A percentile compares a stretch with the other conserved stretches of the same genome.
phyloP scores from a whole-genome alignment of 495 filamentous ascomycete species.

The Talaromyces proteolyticus region DNA sequence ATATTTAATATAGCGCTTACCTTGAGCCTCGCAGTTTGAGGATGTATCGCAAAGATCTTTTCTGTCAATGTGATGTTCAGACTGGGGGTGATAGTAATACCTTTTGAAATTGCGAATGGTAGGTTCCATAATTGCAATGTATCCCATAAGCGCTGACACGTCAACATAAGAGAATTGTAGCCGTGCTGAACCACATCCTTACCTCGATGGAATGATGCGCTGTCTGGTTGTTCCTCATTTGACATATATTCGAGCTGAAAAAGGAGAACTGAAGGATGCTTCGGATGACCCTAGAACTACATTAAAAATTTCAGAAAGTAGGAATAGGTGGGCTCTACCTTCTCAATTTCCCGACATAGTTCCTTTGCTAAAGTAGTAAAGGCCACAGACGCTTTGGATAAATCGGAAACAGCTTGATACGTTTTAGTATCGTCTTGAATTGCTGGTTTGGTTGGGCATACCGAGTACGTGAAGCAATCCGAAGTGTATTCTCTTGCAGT shows the following conservation, averaged over 20 bases:
- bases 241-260: conserved; percentile 62
- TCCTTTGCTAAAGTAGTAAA: conserved; percentile 2
- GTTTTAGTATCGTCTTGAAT: background rate
- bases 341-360: conserved; percentile 5
- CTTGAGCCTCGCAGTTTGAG: background rate
- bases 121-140: conserved; percentile 51
- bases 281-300: conserved; percentile 44
- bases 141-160: conserved; percentile 23
- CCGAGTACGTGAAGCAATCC: background rate
- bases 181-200: too few relatives aligned
- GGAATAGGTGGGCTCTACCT: conserved; percentile 9
- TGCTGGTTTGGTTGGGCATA: background rate
- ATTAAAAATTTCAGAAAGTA: background rate
- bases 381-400: background rate
- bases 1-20: conserved; percentile 2
- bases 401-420: background rate
- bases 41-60: conserved; percentile 3
- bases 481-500: conserved; percentile 8
- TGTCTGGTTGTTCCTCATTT: conserved; percentile 18
- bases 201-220: conserved; percentile 42
- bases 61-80: background rate
- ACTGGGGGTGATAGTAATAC: conserved; percentile 23
- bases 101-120: conserved; percentile 59
- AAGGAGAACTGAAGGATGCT: conserved; percentile 59
- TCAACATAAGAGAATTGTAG: too few relatives aligned